Conservation (phyloP, 1,284 basidiomycete species). For the Cryptococcus sp. region DNA sequence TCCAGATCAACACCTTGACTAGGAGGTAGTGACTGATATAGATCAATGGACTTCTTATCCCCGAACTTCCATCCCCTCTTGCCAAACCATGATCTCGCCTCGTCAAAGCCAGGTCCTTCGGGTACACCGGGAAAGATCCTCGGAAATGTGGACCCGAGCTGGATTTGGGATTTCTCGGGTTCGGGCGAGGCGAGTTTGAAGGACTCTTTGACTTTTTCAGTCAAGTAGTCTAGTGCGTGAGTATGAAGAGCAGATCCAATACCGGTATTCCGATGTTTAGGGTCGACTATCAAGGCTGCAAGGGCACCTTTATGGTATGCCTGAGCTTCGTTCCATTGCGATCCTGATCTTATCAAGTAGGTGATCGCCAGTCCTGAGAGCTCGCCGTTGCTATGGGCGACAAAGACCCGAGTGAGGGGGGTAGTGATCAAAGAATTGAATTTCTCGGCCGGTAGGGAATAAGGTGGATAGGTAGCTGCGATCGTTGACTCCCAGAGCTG, state of each 20-base stretch:
- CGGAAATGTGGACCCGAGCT: constrained; percentile 24
- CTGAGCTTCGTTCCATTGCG: neutral
- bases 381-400: constrained; percentile 1
- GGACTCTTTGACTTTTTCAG: constrained; percentile 1
- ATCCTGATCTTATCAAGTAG: constrained; percentile 10
- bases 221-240: constrained; percentile 10
- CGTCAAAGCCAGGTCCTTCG: constrained; percentile 6
- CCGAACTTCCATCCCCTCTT: constrained; percentile 13
- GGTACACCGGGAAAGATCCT: constrained; percentile 28
- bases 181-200: constrained; percentile 5
- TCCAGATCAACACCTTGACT: constrained; percentile 1
- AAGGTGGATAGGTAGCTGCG: constrained; percentile 1
- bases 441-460: constrained; percentile 11
- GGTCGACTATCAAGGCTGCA: constrained; percentile 11
- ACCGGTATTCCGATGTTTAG: constrained; percentile 8
- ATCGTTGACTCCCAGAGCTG: neutral
- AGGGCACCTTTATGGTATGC: constrained; percentile 19
- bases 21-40: constrained; percentile 5
- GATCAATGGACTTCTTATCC: constrained; percentile 4
- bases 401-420: constrained; percentile 5
- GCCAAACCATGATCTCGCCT: constrained; percentile 9
- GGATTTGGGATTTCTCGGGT: constrained; percentile 5
- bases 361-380: constrained; percentile 15
- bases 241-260: constrained; percentile 16
- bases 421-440: constrained; percentile 10